Evolutionary conservation across 1,284 basidiomycete species (phyloP).

Genomic region (Sphaerobolus stellatus): DNA sequence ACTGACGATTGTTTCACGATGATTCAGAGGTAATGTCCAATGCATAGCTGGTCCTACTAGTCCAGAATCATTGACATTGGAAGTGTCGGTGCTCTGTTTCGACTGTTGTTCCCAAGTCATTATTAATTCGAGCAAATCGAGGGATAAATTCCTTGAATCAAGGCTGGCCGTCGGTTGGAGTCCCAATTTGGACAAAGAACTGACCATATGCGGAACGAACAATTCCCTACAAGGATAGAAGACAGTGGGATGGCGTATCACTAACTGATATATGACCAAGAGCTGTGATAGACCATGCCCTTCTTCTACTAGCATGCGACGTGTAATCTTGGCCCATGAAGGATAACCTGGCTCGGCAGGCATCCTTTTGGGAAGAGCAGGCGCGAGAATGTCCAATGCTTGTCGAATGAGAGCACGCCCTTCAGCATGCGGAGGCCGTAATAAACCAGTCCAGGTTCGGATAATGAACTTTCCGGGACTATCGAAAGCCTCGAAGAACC

Average conservation of each 20-base stretch:
- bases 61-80: neutral
- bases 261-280: conserved; percentile 87
- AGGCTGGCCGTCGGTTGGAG: conserved; percentile 71
- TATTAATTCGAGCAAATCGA: conserved; percentile 85
- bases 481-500: conserved; percentile 90
- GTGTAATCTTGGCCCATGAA: conserved; percentile 88
- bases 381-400: conserved; percentile 89
- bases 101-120: conserved; percentile 84
- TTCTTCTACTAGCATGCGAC: conserved; percentile 89
- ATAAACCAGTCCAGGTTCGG: conserved; percentile 91
- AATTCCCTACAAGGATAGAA: conserved; percentile 94
- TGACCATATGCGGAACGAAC: conserved; percentile 96
- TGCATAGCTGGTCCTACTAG: conserved; percentile 16
- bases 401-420: conserved; percentile 80
- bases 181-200: conserved; percentile 86
- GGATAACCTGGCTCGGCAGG: conserved; percentile 64
- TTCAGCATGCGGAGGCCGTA: conserved; percentile 79
- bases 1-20: conserved; percentile 89
- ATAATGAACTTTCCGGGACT: conserved; percentile 93
- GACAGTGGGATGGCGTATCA: conserved; percentile 87
- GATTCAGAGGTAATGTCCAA: conserved; percentile 78
- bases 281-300: conserved; percentile 81
- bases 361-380: conserved; percentile 67
- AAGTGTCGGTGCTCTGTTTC: conserved; percentile 13
- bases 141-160: conserved; percentile 80